These are phyloP conservation scores for Piromyces finnis DNA, from an alignment of 192 early-diverging fungal species.

Conservation along the genomic window DNA sequence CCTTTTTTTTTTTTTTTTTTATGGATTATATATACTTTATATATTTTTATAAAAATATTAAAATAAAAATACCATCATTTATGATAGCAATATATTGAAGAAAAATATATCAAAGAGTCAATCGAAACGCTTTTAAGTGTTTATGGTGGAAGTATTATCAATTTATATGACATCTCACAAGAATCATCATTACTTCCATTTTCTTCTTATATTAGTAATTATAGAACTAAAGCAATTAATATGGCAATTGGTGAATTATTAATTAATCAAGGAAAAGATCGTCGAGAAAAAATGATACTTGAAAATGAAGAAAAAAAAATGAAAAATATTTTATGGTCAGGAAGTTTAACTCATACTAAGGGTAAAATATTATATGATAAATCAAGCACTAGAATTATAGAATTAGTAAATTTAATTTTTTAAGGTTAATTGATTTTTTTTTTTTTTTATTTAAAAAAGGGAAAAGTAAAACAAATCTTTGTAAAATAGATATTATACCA, in stretches of 20 bases:
- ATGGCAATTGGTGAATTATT: neutral
- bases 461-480: neutral
- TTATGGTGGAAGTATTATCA: neutral
- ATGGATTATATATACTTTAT: too few species aligned
- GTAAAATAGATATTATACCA: neutral
- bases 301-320: neutral
- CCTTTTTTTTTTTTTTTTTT: too few species aligned
- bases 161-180: neutral
- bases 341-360: neutral
- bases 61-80: too few species aligned
- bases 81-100: neutral
- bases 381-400: too few species aligned
- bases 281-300: neutral
- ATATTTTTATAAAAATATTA: too few species aligned
- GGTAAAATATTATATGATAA: too few species aligned
- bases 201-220: neutral
- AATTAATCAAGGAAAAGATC: neutral
- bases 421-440: neutral
- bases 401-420: too few species aligned
- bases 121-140: neutral
- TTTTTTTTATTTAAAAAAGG: neutral
- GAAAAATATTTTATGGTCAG: neutral
- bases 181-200: neutral
- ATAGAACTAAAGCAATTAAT: neutral
- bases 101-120: neutral